Base-by-base conservation (phyloP, 345 rosid species). In the Hypericum perforatum region DNA sequence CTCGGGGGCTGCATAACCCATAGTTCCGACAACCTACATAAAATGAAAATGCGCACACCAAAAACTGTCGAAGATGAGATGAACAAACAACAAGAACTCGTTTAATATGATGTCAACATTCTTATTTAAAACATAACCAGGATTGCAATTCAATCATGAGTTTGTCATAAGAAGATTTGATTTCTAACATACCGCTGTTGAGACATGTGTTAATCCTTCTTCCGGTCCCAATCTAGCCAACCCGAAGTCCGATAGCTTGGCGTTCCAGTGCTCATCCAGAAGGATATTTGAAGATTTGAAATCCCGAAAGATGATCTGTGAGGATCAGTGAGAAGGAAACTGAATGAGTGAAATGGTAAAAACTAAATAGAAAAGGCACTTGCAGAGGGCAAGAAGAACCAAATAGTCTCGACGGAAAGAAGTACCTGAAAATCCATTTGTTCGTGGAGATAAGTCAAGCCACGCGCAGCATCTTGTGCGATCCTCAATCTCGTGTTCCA, bases 201-300 rank as follows among this genome's bases (percentile, higher is more conserved):
- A 84, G 53, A 91, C 92, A 66, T 91, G 98, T 43, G 98, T 91
- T 54, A 82, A 65, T 61, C 98, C 96, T 71, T 84, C 92, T 16
- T 77, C 15, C 54, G 96, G 98, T 41, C 98, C 98, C 64, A 91
- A 72, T 63, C 98, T 78, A 45, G 96, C 98, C 73, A 91, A 63
- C 51, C 98, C 98, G 57, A 91, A 91, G 70, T 91, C 96, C 12
- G 98, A 91, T 39, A 91, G 74, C 79, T 87, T 91, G n/a, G 98
- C 92, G 45, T 81, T 91, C 96, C 95, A 86, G 29, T 84, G 71
- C 55, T 81, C 92, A 44, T 86, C 94, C 43, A 84, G 73, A 53
- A 90, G 92, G 53, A 90, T 82, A 65, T 90, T 90, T 0, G 95
- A 90, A 7, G 97, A 84, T 70, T 90, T 90, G 67, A 86, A 86